Evolutionary conservation across 1,284 basidiomycete genomes (phyloP).

Genomic region (Cryptococcus maquisensis): DNA sequence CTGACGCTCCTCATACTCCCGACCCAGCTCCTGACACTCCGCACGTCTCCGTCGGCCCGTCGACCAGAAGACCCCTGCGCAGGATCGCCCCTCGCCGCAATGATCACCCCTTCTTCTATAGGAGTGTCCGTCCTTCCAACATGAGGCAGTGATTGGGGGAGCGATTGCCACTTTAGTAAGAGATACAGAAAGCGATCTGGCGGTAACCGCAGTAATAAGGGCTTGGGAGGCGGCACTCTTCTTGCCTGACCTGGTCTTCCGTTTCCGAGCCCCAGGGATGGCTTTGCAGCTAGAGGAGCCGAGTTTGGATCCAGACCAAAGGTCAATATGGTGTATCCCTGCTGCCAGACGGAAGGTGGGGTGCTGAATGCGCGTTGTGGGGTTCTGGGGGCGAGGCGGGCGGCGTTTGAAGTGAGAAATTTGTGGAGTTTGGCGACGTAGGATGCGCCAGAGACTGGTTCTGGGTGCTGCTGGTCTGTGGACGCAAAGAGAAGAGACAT

Average conservation of each 20-base stretch:
- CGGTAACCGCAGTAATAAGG: constrained; percentile 43
- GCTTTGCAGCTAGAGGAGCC: constrained; percentile 37
- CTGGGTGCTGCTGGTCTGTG: constrained; percentile 5
- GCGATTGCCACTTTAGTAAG: constrained; percentile 42
- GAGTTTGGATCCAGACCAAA: constrained; percentile 46
- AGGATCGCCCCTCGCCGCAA: constrained; percentile 34
- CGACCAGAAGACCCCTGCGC: constrained; percentile 10
- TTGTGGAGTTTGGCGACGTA: constrained; percentile 45
- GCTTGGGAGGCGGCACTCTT: constrained; percentile 21
- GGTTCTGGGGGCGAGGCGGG: constrained; percentile 34
- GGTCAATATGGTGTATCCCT: constrained; percentile 46
- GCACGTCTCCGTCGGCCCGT: constrained; percentile 40
- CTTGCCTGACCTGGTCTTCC: constrained; percentile 21
- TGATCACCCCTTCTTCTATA: constrained; percentile 33
- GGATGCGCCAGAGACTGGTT: constrained; percentile 31
- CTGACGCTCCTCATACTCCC: constrained; percentile 46
- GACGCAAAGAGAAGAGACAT: constrained; percentile 2
- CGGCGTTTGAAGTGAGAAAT: constrained; percentile 40
- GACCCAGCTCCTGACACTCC: constrained; percentile 46
- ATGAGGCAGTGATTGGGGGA: constrained; percentile 35
- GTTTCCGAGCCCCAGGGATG: constrained; percentile 44
- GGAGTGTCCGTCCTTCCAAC: constrained; percentile 46
- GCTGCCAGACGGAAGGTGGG: constrained; percentile 29
- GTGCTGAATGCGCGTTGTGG: background rate
- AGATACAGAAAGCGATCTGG: constrained; percentile 47